Percentiles rank a stretch among this genome's conserved stretches.
phyloP scores from a whole-genome alignment of 768 basidiomycete species.

The Lactarius evosmus region DNA sequence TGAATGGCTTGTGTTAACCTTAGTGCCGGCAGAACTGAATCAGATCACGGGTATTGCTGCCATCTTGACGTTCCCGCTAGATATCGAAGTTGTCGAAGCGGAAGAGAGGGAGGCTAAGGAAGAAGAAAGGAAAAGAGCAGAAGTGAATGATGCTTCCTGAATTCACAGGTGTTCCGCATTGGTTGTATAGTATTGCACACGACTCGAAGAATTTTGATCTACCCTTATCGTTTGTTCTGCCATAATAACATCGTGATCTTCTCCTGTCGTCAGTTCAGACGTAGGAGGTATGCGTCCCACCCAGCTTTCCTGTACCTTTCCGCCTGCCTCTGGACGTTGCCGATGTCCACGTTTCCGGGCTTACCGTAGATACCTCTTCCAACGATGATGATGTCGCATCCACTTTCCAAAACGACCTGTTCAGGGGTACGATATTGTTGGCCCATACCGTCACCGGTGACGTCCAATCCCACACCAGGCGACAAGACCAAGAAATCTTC shows the following conservation, averaged over 20 bases:
- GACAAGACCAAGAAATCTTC: constrained; percentile 91
- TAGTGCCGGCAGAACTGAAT: constrained; percentile 70
- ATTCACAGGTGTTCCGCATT: neutral
- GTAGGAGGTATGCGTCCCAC: constrained; percentile 83
- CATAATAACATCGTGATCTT: neutral
- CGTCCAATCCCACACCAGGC: constrained; percentile 86
- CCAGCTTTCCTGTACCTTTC: constrained; percentile 80
- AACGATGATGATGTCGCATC: constrained; percentile 96
- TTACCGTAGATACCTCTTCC: constrained; percentile 90
- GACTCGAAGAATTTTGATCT: neutral
- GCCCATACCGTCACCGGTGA: constrained; percentile 44
- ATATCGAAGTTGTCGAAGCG: constrained; percentile 91
- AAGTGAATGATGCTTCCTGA: constrained; percentile 6
- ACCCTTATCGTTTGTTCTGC: constrained; percentile 1
- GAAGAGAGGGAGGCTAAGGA: constrained; percentile 79
- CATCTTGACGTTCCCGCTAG: constrained; percentile 92
- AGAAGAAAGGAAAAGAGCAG: constrained; percentile 33
- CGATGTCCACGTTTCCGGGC: constrained; percentile 43
- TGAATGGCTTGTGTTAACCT: neutral
- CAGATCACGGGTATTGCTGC: constrained; percentile 94
- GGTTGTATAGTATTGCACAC: neutral
- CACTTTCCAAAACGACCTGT: constrained; percentile 74
- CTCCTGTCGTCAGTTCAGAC: constrained; percentile 9
- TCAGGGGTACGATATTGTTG: constrained; percentile 85
- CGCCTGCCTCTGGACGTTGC: constrained; percentile 64